Percentiles rank a stretch among this genome's conserved stretches.
phyloP scores from a whole-genome alignment of 1,139 yeast genomes.

The Yamadazyma diddensiae region DNA sequence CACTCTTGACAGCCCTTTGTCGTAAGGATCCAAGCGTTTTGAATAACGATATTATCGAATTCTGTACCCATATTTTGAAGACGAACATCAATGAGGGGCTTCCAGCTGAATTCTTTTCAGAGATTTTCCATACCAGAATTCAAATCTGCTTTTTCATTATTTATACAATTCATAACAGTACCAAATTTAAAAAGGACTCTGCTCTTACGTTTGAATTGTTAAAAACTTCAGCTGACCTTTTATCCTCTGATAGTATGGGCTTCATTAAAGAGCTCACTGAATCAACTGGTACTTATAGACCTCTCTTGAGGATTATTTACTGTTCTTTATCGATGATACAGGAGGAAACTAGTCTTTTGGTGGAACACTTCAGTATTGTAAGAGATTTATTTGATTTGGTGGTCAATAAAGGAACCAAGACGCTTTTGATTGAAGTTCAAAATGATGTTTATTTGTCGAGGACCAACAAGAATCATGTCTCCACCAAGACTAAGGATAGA shows the following conservation, averaged over 20 bases:
- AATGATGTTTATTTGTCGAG: slow-evolving; percentile 46
- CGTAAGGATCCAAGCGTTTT: slow-evolving; percentile 35
- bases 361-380: slow-evolving; percentile 50
- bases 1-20: slow-evolving; percentile 65
- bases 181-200: slow-evolving; percentile 23
- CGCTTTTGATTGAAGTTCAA: slow-evolving; percentile 55
- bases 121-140: slow-evolving; percentile 58
- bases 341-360: slow-evolving; percentile 38
- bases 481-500: slow-evolving; percentile 34
- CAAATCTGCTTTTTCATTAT: slow-evolving; percentile 69
- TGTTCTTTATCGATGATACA: slow-evolving; percentile 47
- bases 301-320: slow-evolving; percentile 57
- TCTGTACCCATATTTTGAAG: slow-evolving; percentile 50
- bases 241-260: slow-evolving; percentile 45
- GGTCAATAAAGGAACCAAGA: slow-evolving; percentile 57
- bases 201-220: slow-evolving; percentile 36
- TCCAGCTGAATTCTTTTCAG: slow-evolving; percentile 45
- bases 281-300: slow-evolving; percentile 48
- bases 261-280: slow-evolving; percentile 40
- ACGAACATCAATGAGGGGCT: slow-evolving; percentile 54
- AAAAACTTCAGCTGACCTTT: slow-evolving; percentile 38
- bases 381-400: slow-evolving; percentile 55
- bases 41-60: slow-evolving; percentile 33
- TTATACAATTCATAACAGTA: slow-evolving; percentile 45
- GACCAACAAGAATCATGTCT: slow-evolving; percentile 29